phyloP scores from a whole-genome alignment of 2,329 filamentous ascomycete species.

The Fusarium sp. region DNA sequence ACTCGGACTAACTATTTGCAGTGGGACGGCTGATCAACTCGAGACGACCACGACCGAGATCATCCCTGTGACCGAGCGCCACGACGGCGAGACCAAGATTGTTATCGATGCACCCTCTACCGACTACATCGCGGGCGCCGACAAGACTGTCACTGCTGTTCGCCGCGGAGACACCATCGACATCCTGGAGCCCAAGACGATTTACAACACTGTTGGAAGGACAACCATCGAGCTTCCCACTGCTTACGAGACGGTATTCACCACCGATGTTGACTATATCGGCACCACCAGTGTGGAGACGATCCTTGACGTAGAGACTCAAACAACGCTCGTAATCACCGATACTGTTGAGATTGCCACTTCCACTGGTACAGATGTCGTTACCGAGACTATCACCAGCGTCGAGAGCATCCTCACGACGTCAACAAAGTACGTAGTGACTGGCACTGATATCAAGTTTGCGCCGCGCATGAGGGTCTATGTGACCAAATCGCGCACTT shows the following conservation, averaged over 20 bases:
- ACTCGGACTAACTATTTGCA: no score
- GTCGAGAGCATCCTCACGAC: conserved; percentile 18
- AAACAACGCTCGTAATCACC: conserved; percentile 5
- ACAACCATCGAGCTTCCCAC: conserved; percentile 3
- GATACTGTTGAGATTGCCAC: conserved; percentile 13
- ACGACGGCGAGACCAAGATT: conserved; percentile 8
- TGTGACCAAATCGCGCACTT: conserved; percentile 13
- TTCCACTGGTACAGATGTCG: conserved; percentile 12
- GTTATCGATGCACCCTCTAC: conserved; percentile 1
- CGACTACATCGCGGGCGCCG: conserved; percentile 5
- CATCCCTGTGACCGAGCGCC: background rate
- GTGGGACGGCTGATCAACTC: background rate
- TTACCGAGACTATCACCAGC: conserved; percentile 6
- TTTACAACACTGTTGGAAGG: conserved; percentile 10
- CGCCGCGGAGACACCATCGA: conserved; percentile 1
- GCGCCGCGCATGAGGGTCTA: conserved; percentile 9
- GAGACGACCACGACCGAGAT: background rate
- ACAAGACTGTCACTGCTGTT: conserved; percentile 17
- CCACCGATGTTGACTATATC: conserved; percentile 15
- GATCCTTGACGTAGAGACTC: conserved; percentile 5
- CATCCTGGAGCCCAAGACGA: conserved; percentile 10
- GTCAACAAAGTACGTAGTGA: conserved; percentile 13
- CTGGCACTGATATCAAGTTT: conserved; percentile 5
- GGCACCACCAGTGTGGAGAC: conserved; percentile 14
- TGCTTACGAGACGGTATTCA: conserved; percentile 14